Evolutionary conservation across 495 filamentous ascomycete genomes (phyloP), one percentile per base, ranked within the genome.

Genomic region (Penicillium steckii): DNA sequence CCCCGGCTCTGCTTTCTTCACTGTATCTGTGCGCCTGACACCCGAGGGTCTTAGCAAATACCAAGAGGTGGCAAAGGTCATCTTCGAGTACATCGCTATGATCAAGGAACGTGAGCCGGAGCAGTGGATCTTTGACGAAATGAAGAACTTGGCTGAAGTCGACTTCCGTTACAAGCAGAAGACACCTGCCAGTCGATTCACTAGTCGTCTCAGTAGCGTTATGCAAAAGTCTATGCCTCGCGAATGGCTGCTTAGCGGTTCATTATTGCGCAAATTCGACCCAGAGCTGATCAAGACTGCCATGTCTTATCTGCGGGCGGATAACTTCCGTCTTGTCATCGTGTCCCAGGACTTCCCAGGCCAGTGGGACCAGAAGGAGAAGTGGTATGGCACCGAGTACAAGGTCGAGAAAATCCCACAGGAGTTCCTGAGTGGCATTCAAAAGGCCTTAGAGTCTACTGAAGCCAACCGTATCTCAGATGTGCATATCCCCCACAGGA

Each of bases 371-470:
- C 69, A 87, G 56, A 91, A 88, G 62, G 94, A 99, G 73, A 89
- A 89, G 69, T 99, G 95, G 95, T 99, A 99, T 56, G 93, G 93
- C 17, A 99, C 94, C 4, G 92, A 97, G 60, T 96, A 97, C 71
- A 87, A 82, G 54, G 77, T 82, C 24, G 89, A 95, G 66, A 86
- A 86, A 64, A 90, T 99, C 40, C 87, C 91, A 2, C 60, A 80
- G 29, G 82, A 90, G 18, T 88, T 96, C 61, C 71, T 94, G 62
- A 67, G 73, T 3, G 82, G 86, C 35, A 80, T 97, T 48, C 72
- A 78, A 37, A 68, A 79, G 46, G 90, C 91, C 4, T 74, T 81
- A 21, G 64, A 78, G 2, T 82, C 76, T 24, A 76, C 79, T 10
- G 67, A 75, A 10, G 71, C 74, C 17, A 80, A 81, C 6, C 81